Conservation (phyloP, 495 filamentous ascomycete species). For the Aspergillus affinis region DNA sequence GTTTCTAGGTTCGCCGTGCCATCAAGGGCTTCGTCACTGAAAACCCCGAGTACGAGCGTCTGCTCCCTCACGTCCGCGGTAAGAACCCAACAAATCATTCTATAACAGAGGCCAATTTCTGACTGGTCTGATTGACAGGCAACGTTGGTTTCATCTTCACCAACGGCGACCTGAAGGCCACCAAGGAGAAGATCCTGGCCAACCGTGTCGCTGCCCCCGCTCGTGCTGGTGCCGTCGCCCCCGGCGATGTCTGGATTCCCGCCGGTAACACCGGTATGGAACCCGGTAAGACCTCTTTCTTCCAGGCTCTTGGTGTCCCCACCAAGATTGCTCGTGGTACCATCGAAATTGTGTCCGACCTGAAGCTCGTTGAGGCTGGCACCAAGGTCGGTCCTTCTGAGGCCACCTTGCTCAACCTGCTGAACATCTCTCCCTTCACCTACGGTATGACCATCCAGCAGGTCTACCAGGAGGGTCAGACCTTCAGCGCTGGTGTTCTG, state of each 20-base stretch:
- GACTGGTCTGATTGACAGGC: conserved; percentile 39
- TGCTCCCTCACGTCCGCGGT: conserved; percentile 92
- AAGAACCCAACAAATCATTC: no score
- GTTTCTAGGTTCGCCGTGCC: conserved; percentile 80
- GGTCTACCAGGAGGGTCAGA: conserved; percentile 95
- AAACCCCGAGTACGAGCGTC: conserved; percentile 93
- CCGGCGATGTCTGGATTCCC: conserved; percentile 84
- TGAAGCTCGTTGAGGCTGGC: conserved; percentile 94
- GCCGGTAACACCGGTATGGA: conserved; percentile 99
- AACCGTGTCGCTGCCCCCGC: conserved; percentile 98
- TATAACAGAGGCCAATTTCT: neutral
- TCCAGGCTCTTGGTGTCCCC: conserved; percentile 99
- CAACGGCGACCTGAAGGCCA: conserved; percentile 87
- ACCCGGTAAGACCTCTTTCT: conserved; percentile 99
- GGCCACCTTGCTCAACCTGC: conserved; percentile 97
- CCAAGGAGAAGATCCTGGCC: conserved; percentile 88
- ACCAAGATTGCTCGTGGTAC: conserved; percentile 99
- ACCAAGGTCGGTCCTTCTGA: conserved; percentile 97
- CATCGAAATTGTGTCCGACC: conserved; percentile 98
- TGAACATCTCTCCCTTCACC: conserved; percentile 99
- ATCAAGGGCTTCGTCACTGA: conserved; percentile 92
- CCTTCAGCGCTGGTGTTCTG: conserved; percentile 77
- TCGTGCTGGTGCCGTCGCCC: conserved; percentile 93
- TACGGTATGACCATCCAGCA: conserved; percentile 96
- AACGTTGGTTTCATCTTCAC: conserved; percentile 99